Evolutionary conservation across 2,329 filamentous ascomycete genomes (phyloP).

Genomic region (Purpureocillium takamizusanense): DNA sequence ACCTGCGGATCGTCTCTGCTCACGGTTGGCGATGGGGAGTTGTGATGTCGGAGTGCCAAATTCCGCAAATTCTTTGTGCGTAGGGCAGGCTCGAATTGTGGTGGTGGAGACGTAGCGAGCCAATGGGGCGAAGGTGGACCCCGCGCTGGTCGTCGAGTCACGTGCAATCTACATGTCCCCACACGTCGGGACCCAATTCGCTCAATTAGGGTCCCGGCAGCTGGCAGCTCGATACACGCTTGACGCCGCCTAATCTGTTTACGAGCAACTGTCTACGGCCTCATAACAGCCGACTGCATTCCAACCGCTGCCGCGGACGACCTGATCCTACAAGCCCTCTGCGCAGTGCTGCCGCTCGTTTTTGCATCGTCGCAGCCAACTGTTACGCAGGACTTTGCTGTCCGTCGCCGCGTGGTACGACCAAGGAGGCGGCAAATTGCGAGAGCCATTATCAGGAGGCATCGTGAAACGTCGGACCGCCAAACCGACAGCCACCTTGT

Average conservation of each 20-base stretch:
- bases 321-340: constrained; percentile 8
- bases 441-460: constrained; percentile 6
- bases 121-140: constrained; percentile 18
- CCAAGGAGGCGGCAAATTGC: background rate
- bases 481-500: background rate
- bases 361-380: constrained; percentile 2
- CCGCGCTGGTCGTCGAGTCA: constrained; percentile 8
- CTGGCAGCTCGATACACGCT: constrained; percentile 2
- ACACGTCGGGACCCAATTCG: background rate
- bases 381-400: no score
- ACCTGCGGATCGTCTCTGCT: constrained; percentile 32
- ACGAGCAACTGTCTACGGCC: background rate
- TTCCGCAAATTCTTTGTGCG: constrained; percentile 34
- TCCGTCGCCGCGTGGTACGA: background rate
- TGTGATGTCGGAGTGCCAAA: constrained; percentile 26
- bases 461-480: constrained; percentile 8
- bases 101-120: constrained; percentile 23
- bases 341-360: constrained; percentile 11
- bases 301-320: constrained; percentile 8
- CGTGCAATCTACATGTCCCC: constrained; percentile 15
- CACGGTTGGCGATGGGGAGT: constrained; percentile 28
- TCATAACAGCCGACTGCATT: constrained; percentile 9
- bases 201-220: background rate
- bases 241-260: constrained; percentile 2
- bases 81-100: constrained; percentile 29